Evolutionary conservation across 2,329 filamentous ascomycete species (phyloP).

Genomic region (Tolypocladium amazonense): DNA sequence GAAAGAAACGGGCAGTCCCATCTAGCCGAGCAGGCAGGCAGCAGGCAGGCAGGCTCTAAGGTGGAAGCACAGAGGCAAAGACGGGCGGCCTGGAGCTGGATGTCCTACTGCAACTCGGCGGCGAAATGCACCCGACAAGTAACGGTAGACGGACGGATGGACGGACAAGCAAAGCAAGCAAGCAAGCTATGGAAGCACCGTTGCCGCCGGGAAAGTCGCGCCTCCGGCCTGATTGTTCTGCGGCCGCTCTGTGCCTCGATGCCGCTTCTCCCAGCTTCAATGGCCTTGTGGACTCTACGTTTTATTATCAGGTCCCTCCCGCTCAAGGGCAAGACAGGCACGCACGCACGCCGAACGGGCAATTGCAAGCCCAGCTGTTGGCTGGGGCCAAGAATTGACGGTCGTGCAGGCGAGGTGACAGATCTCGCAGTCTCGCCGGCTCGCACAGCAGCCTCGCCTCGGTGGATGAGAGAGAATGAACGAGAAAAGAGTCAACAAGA

Average conservation of each 20-base stretch:
- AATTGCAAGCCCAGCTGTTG: neutral
- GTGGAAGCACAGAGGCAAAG: neutral
- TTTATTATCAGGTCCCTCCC: neutral
- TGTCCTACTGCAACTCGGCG: neutral
- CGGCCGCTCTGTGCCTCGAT: neutral
- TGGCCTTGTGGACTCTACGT: neutral
- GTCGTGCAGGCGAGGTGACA: neutral
- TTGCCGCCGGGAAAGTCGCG: neutral
- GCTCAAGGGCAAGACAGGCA: neutral
- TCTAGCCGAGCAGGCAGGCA: neutral
- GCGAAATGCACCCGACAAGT: neutral
- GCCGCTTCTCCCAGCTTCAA: neutral
- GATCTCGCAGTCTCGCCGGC: neutral
- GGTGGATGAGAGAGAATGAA: neutral
- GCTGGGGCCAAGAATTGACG: neutral
- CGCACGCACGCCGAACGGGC: neutral
- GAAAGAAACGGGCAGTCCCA: neutral
- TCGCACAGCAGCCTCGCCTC: neutral
- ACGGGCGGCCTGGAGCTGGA: neutral
- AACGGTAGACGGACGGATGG: neutral
- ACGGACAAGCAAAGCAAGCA: neutral
- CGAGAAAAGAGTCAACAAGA: conserved; percentile 13
- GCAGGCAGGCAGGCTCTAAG: neutral
- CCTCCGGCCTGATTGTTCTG: neutral
- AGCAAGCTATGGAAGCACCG: neutral